Percentiles rank a stretch among this genome's conserved stretches.
phyloP scores from a whole-genome alignment of 805 yeast genomes.

The Ogataea parapolymorpha region DNA sequence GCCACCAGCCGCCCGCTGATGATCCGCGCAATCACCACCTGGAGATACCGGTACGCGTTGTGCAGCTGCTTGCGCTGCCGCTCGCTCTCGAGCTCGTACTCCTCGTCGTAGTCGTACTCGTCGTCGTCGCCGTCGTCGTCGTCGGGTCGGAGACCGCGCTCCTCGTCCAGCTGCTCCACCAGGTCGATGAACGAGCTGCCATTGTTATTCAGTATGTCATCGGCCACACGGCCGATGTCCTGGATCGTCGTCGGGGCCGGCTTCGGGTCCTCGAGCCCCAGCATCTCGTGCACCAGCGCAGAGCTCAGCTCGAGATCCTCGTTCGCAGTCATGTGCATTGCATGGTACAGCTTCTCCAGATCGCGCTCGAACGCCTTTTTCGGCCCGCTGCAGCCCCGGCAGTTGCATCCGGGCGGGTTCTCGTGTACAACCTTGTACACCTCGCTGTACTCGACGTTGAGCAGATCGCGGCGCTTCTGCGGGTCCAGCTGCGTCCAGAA shows the following conservation, averaged over 20 bases:
- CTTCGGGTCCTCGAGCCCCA: slow-evolving; percentile 19
- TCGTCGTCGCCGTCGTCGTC: slow-evolving; percentile 18
- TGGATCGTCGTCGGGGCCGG: slow-evolving; percentile 1
- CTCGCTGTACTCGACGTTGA: slow-evolving; percentile 65
- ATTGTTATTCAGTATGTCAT: slow-evolving; percentile 70
- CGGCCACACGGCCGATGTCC: slow-evolving; percentile 54
- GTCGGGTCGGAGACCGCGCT: slow-evolving; percentile 36
- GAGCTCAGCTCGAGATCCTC: slow-evolving; percentile 28
- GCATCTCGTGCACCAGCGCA: slow-evolving; percentile 25
- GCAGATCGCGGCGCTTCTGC: slow-evolving; percentile 57
- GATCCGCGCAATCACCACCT: slow-evolving; percentile 73
- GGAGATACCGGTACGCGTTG: slow-evolving; percentile 78
- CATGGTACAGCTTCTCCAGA: slow-evolving; percentile 68
- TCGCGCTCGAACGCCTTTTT: slow-evolving; percentile 71
- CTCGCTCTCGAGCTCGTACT: slow-evolving; percentile 27
- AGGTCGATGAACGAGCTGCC: slow-evolving; percentile 76
- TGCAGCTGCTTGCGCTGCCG: slow-evolving; percentile 56
- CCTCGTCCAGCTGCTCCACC: slow-evolving; percentile 71
- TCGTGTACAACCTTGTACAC: slow-evolving; percentile 62
- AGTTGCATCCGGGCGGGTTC: slow-evolving; percentile 61
- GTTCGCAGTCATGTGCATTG: slow-evolving; percentile 20
- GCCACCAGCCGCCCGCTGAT: slow-evolving; percentile 69
- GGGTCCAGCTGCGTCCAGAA: slow-evolving; percentile 67
- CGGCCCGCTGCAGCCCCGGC: slow-evolving; percentile 75
- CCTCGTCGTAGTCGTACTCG: slow-evolving; percentile 24